Base-by-base conservation (phyloP, 1,284 basidiomycete genomes). In the Psilocybe mexicana region DNA sequence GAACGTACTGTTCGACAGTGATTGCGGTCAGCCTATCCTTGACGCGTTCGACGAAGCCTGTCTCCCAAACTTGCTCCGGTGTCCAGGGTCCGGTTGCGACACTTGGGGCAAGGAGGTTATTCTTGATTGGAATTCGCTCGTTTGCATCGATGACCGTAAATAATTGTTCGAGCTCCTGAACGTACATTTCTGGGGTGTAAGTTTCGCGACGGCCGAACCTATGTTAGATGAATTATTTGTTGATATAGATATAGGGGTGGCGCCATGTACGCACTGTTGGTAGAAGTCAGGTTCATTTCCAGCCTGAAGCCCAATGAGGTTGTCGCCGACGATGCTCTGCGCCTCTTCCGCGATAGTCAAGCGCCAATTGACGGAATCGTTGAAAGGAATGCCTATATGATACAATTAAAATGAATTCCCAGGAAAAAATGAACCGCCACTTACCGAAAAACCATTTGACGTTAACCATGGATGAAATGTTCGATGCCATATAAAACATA, bases 381-480 rank as follows among this genome's bases (percentile, higher is more conserved):
- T 81, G 66, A 85, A 79, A 1, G 82, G 82, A 42, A 85, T 76
- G 54, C 81, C 81, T 72, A 10, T 14, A 33, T 10, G 50, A 5
- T 45, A 47, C 49, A 33, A 28, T 6, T 1, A n/a, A 4, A 33
- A 8, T 6, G 4, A n/a, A 24, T 7, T 23, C 1, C 10, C 26
- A 49, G 30, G 30, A 8, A 33, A 33, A 18, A 18, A 18, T 18
- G 30, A 8, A 33, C 30, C 8, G 8, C 30, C 6, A 40, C 68
- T n/a, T 51, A 78, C 82, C 82, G 11, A 88, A 79, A 68, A 79
- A 87, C 87, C 87, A 89, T 49, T 80, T 74, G 2, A 81, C 78
- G 51, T 81, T 80, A 6, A 84, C 75, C 6, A 86, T 69, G 0
- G 75, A 62, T 0, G 84, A 83, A 51, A 88, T 79, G 62, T 87